Percentiles rank a stretch among this genome's conserved stretches.
Conservation (phyloP, 1,284 basidiomycete genomes). For the Coniophora puteana region DNA sequence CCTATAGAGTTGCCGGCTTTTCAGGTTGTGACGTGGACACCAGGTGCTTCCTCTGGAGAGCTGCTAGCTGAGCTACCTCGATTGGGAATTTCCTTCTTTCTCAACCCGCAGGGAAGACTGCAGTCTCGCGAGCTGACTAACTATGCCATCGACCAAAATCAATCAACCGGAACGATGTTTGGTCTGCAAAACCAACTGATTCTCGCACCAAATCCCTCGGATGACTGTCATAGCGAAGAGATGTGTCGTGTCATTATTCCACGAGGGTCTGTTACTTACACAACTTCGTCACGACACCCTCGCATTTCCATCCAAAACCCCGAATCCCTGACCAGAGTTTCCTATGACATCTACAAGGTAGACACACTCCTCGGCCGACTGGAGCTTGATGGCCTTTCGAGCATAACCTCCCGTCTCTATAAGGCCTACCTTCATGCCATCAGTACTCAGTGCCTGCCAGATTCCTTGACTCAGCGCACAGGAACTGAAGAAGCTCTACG, state of each 20-base stretch:
- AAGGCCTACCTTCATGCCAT: conserved; percentile 43
- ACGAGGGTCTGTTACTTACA: too few relatives aligned
- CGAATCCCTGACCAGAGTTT: conserved; percentile 9
- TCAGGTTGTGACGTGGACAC: too few relatives aligned
- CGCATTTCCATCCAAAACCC: conserved; percentile 13
- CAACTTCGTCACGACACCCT: too few relatives aligned
- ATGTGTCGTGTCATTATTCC: conserved; percentile 38
- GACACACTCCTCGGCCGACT: conserved; percentile 36
- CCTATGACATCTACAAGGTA: conserved; percentile 35
- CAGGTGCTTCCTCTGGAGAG: too few relatives aligned
- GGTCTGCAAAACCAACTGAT: conserved; percentile 37
- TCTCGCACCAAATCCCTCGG: conserved; percentile 25
- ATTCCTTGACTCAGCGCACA: conserved; percentile 40
- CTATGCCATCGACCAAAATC: conserved; percentile 20
- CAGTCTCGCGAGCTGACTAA: conserved; percentile 22
- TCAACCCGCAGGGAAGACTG: conserved; percentile 24
- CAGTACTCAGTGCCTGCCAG: conserved; percentile 35
- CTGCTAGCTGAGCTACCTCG: conserved; percentile 33
- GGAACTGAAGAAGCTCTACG: conserved; percentile 44
- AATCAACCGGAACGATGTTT: conserved; percentile 9
- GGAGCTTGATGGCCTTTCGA: conserved; percentile 30
- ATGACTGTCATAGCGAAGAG: conserved; percentile 14
- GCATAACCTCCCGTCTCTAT: conserved; percentile 33
- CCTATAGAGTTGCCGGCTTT: too few relatives aligned
- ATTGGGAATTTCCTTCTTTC: conserved; percentile 33